Evolutionary conservation across 2,329 filamentous ascomycete genomes (phyloP).

Genomic region (Talaromyces sp.): DNA sequence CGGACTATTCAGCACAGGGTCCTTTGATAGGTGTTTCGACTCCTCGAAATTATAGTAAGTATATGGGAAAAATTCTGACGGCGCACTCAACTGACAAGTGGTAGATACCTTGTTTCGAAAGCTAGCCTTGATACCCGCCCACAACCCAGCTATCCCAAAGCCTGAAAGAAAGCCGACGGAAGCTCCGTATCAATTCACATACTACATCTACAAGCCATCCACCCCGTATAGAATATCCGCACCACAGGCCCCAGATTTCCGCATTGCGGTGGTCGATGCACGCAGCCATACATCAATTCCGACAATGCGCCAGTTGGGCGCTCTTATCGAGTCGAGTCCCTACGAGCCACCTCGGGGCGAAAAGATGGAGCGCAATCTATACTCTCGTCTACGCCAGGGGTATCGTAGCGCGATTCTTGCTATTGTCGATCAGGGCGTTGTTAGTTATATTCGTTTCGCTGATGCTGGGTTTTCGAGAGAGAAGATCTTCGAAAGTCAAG

Average conservation of each 20-base stretch:
- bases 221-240: constrained; percentile 70
- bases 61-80: background rate
- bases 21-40: constrained; percentile 51
- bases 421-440: constrained; percentile 81
- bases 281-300: constrained; percentile 63
- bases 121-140: constrained; percentile 66
- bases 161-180: constrained; percentile 23
- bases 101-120: constrained; percentile 69
- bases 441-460: constrained; percentile 77
- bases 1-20: constrained; percentile 29
- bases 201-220: constrained; percentile 74
- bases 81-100: background rate
- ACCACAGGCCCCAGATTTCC: constrained; percentile 75
- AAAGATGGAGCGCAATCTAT: constrained; percentile 53
- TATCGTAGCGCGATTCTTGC: constrained; percentile 79
- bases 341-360: constrained; percentile 55
- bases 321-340: constrained; percentile 68
- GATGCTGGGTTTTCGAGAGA: constrained; percentile 78
- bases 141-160: constrained; percentile 51
- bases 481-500: constrained; percentile 50
- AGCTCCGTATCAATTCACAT: constrained; percentile 66
- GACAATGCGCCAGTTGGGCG: constrained; percentile 63
- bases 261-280: constrained; percentile 75
- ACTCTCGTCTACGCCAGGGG: constrained; percentile 76
- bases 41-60: constrained; percentile 50